Base-by-base conservation (phyloP, 495 filamentous ascomycete genomes). In the Xylaria curta region DNA sequence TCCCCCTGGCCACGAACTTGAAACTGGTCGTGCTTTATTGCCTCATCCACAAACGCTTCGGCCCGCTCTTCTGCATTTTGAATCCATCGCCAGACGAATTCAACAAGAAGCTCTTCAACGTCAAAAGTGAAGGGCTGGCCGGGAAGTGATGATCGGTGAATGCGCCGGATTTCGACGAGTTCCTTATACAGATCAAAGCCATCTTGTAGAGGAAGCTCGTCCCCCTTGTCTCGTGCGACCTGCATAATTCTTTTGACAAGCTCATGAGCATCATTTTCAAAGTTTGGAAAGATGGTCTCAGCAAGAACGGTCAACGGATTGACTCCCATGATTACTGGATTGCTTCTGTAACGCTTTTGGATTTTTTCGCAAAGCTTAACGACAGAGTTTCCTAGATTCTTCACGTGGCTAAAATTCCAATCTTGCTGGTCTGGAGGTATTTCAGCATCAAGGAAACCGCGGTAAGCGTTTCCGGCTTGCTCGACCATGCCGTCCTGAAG, bases 31-130 rank as follows among this genome's bases (percentile, higher is more conserved):
- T 96, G 92, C 81, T 92, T 94, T 75, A 96, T 90, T 24, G 97
- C 95, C 76, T 93, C 89, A 49, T 97, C 94, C 40, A 98, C 93
- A 86, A 96, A 95, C 21, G 90, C 91, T 77, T 90, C 85, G 72
- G 97, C 89, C 76, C 90, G 94, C 21, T 83, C 82, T 67, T 97
- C 94, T 28, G 93, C 93, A 72, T 89, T 88, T 63, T 86, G 87
- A 71, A 99, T 92, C 94, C 95, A 99, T 36, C 93, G 89, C 94
- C 94, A 97, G 33, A 97, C 95, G 79, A 98, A 99, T 33, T 92
- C 91, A 69, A 92, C 93, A 9, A 99, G 85, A 19, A 96, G 81
- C 53, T 88, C 88, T 81, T 99, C 97, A 54, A 99, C 88, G 72
- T 93, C 87, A 78, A 97, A 97, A 13, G 89, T 91, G 79, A 98